Evolutionary conservation across 345 rosid genomes (phyloP).

Genomic region (Lenwebbia sp.): DNA sequence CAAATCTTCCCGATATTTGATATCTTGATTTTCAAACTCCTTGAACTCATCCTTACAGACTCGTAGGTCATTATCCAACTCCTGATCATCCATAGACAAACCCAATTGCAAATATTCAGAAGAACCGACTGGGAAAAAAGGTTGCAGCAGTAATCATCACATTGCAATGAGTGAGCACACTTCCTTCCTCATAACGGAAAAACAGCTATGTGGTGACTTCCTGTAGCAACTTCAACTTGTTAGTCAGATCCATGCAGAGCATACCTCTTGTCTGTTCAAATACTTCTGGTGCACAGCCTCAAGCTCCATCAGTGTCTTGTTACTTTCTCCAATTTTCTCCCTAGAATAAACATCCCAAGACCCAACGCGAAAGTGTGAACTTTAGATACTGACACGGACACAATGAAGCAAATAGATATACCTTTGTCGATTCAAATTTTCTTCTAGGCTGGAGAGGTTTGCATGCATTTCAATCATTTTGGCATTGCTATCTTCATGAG

Average conservation of each 20-base stretch:
- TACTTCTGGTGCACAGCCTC: slow-evolving; percentile 65
- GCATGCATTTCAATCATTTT: slow-evolving; percentile 52
- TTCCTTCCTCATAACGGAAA: background rate
- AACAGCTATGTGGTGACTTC: background rate
- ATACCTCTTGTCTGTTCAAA: slow-evolving; percentile 75
- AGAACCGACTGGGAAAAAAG: background rate
- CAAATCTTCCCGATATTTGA: slow-evolving; percentile 80
- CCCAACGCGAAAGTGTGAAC: background rate
- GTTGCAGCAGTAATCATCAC: background rate
- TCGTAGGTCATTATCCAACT: slow-evolving; percentile 57
- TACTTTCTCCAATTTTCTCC: slow-evolving; percentile 64
- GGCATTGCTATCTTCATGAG: slow-evolving; percentile 49
- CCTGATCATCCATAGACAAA: slow-evolving; percentile 33
- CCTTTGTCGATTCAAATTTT: slow-evolving; percentile 60
- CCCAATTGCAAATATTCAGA: background rate
- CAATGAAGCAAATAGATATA: slow-evolving; percentile 5
- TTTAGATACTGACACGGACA: background rate
- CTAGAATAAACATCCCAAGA: slow-evolving; percentile 19
- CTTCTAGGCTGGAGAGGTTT: slow-evolving; percentile 51
- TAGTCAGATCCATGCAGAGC: slow-evolving; percentile 4
- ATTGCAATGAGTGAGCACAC: background rate
- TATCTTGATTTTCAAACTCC: slow-evolving; percentile 95
- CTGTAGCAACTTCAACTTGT: background rate
- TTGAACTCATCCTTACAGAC: slow-evolving; percentile 79
- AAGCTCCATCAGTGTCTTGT: slow-evolving; percentile 56